Base-by-base conservation (phyloP, 257 asterid genomes). In the Plectranthus barbatus region DNA sequence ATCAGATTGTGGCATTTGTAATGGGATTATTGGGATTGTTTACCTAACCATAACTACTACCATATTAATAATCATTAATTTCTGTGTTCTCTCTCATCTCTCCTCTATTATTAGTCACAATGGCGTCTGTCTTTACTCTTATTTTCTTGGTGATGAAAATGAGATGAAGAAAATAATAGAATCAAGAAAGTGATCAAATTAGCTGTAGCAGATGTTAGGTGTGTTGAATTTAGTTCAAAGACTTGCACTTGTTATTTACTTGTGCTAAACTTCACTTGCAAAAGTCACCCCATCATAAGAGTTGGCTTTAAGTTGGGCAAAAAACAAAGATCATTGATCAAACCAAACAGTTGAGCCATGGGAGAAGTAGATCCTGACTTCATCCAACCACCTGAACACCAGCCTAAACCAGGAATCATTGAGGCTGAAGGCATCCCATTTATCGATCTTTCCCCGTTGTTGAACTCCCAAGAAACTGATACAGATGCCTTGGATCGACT, bases 371-470 rank as follows among this genome's bases (percentile, higher is more conserved):
- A 79, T 23, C 56, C 71, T 40, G 84, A 79, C 48, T 83, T 81
- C 86, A 67, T 86, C 44, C 97, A 82, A 68, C 79, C 70, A 24
- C 42, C 57, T 0, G 94, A 84, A 54, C 87, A 89, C 86, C 76
- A 86, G 70, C 86, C 95, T 2, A 84, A 86, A 37, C 76, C 54
- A 13, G 37, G 51, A 15, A 56, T 24, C 8, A 29, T 24, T n/a
- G 78, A 79, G 73, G 87, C 78, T 5, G 74, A 76, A 49, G 87
- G 82, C 73, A 84, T 89, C 77, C 93, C 93, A 6, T 17, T 74
- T 6, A 82, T 89, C 65, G 93, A 89, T 62, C 87, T 88, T 42
- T 84, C 87, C 1, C 58, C 63, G 1, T 18, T 1, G 4, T n/a
- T 78, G n/a, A 76, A 52, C 65, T 66, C 77, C 48, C 45, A 48